These are phyloP conservation scores for Paramyrothecium roridum DNA, from an alignment of 2,329 filamentous ascomycete species.

Conservation along the genomic window DNA sequence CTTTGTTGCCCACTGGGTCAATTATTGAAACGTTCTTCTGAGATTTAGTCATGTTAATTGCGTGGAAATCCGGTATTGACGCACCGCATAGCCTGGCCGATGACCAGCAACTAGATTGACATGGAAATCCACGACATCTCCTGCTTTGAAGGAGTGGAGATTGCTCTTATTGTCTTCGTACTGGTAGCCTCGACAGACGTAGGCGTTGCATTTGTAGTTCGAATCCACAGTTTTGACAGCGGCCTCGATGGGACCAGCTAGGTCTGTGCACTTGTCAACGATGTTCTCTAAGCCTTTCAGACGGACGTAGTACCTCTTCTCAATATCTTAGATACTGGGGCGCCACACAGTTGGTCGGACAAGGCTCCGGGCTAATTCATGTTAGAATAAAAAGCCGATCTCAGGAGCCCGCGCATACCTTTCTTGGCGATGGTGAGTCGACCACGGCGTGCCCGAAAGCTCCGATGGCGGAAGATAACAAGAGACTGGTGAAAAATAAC, in stretches of 20 bases:
- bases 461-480: background rate
- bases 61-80: background rate
- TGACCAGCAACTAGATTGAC: background rate
- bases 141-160: background rate
- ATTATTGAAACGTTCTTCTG: background rate
- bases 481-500: too few species aligned
- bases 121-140: background rate
- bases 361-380: background rate
- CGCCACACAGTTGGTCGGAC: background rate
- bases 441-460: background rate
- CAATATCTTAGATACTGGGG: background rate
- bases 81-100: background rate
- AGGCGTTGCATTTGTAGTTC: background rate
- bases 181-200: background rate
- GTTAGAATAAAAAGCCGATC: background rate
- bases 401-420: background rate
- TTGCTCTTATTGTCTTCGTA: background rate
- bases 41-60: background rate
- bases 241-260: conserved; percentile 4
- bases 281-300: background rate
- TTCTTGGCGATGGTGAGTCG: background rate
- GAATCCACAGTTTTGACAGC: background rate
- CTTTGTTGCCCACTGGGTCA: background rate
- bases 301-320: background rate
- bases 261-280: background rate